Evolutionary conservation across 2,329 filamentous ascomycete genomes (phyloP), one percentile per base, ranked within the genome.

Genomic region (Cladophialophora bantiana): DNA sequence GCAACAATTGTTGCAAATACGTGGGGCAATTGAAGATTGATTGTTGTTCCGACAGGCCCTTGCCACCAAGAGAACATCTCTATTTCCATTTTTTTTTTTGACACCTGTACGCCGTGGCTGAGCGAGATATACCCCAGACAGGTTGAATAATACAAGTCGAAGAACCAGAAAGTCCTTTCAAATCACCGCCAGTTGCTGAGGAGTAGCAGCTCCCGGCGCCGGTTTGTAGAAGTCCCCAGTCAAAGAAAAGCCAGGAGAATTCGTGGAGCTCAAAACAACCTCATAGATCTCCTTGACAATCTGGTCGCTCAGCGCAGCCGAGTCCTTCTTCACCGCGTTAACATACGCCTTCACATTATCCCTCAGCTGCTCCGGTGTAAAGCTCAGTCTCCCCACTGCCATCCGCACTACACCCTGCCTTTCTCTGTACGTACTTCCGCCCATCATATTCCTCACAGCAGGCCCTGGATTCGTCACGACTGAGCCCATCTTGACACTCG

Each of bases 361-460:
- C 76, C 90, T 87, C 80, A 99, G 81, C 85, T 95, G 88, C 74
- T 95, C 89, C 2, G 95, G 93, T 6, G 92, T 92, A 80, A 96
- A 96, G 1, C 88, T 90, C 76, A 99, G 80, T 81, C 97, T 93
- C 4, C 94, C 95, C 68, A 99, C 87, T n/a, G 93, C 90, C 84
- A 98, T 87, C 67, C 94, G 86, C 63, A 99, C 87, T 35, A 95
- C 92, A 15, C 93, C 95, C 71, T 89, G 80, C 72, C 90, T 86
- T 82, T 99, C 95, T 76, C 93, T 88, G 81, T 97, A 99, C 73
- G 94, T 89, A 61, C 89, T 91, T 62, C 89, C 92, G 68, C 94
- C 93, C 13, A 93, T 88, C 79, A 97, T 88, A 72, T 94, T 92
- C 74, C 86, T 87, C 74, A 99, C 91, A 38, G 89, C 85, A n/a